These are phyloP conservation scores for Daldinia sp. DNA, from an alignment of 2,329 filamentous ascomycete species.

Conservation along the genomic window DNA sequence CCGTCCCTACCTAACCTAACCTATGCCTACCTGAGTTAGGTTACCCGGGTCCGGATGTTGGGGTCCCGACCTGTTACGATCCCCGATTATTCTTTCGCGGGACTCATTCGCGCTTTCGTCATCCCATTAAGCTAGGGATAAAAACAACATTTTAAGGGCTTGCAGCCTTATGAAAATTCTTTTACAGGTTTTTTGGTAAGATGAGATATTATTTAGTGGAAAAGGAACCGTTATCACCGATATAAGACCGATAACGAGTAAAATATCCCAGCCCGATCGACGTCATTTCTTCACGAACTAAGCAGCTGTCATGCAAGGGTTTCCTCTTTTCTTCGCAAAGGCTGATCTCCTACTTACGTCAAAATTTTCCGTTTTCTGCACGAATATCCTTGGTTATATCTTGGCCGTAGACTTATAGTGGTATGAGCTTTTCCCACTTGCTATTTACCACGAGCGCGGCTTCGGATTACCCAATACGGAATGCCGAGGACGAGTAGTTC, in stretches of 20 bases:
- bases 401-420: background rate
- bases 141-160: background rate
- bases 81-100: background rate
- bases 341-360: slow-evolving; percentile 34
- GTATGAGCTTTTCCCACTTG: background rate
- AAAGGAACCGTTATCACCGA: slow-evolving; percentile 34
- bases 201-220: background rate
- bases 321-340: slow-evolving; percentile 6
- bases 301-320: slow-evolving; percentile 19
- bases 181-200: background rate
- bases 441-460: background rate
- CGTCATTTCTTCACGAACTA: slow-evolving; percentile 40
- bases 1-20: background rate
- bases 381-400: slow-evolving; percentile 27
- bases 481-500: slow-evolving; percentile 28
- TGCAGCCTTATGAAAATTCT: slow-evolving; percentile 5
- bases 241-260: slow-evolving; percentile 42
- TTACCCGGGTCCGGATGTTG: slow-evolving; percentile 12
- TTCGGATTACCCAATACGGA: slow-evolving; percentile 32
- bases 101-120: background rate
- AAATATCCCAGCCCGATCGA: slow-evolving; percentile 26
- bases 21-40: background rate
- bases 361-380: slow-evolving; percentile 31
- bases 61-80: background rate
- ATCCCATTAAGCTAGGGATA: background rate